Conservation (phyloP, 441 rosid genomes). For the Corymbia citriodora region DNA sequence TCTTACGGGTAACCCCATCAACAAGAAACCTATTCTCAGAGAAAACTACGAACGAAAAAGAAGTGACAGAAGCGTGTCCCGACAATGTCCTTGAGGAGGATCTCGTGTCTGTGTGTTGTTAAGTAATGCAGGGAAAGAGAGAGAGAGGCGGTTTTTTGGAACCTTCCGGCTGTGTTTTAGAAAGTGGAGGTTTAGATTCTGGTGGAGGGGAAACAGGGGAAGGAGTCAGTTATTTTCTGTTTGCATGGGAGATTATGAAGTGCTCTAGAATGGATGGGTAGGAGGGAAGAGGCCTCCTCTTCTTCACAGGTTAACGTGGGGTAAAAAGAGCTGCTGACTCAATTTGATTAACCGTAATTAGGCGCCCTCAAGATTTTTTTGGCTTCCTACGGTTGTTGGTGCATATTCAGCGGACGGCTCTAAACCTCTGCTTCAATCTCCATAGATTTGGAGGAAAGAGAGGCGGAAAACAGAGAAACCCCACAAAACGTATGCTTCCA, state of each 20-base stretch:
- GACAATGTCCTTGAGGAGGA: background rate
- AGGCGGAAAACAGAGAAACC: background rate
- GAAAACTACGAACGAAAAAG: background rate
- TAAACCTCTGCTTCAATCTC: background rate
- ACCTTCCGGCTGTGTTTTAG: background rate
- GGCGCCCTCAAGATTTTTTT: background rate
- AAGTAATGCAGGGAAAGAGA: background rate
- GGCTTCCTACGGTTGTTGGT: background rate
- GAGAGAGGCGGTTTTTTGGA: background rate
- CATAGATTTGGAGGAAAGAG: background rate
- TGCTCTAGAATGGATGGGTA: background rate
- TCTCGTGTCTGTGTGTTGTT: background rate
- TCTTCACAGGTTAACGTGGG: background rate
- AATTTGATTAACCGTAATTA: background rate
- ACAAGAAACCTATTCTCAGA: background rate
- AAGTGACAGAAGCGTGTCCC: background rate
- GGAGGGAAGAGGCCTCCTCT: background rate
- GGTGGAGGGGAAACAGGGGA: background rate
- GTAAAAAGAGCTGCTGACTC: background rate
- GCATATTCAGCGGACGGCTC: background rate
- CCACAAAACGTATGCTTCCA: background rate
- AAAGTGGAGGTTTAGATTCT: background rate
- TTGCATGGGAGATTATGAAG: background rate
- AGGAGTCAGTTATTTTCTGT: background rate
- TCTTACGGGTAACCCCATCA: constrained; percentile 22